Conservation (phyloP, 2,329 filamentous ascomycete species). For the Pleomassaria siparia region DNA sequence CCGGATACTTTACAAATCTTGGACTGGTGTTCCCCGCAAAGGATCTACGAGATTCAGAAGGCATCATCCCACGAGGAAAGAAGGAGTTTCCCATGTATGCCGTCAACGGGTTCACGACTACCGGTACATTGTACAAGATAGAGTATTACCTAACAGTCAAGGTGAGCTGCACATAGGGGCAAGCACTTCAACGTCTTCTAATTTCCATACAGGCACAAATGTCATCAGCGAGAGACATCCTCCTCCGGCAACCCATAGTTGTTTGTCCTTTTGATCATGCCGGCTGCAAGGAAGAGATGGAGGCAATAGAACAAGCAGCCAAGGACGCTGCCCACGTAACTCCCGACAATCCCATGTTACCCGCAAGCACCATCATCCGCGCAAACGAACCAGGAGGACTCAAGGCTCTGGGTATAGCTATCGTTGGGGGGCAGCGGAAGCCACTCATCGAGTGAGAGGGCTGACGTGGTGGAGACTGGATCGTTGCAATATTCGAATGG, state of each 20-base stretch:
- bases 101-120: slow-evolving; percentile 88
- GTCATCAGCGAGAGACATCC: slow-evolving; percentile 83
- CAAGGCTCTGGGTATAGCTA: slow-evolving; percentile 61
- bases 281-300: slow-evolving; percentile 97
- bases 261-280: slow-evolving; percentile 95
- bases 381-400: slow-evolving; percentile 70
- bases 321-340: slow-evolving; percentile 89
- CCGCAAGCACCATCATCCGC: slow-evolving; percentile 77
- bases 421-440: slow-evolving; percentile 64
- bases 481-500: background rate
- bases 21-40: slow-evolving; percentile 89
- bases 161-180: slow-evolving; percentile 54
- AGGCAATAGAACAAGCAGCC: slow-evolving; percentile 93
- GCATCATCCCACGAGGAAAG: slow-evolving; percentile 81
- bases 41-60: slow-evolving; percentile 82
- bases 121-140: slow-evolving; percentile 93
- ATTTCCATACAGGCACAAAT: slow-evolving; percentile 71
- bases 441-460: slow-evolving; percentile 64
- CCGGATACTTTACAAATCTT: slow-evolving; percentile 90
- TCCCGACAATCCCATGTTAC: slow-evolving; percentile 89
- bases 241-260: slow-evolving; percentile 87
- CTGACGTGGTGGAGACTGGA: background rate
- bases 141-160: slow-evolving; percentile 96
- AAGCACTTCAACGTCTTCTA: slow-evolving; percentile 7
- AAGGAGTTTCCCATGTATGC: slow-evolving; percentile 87